Percentiles rank a stretch among this genome's conserved stretches.
These are phyloP conservation scores for Botrytis squamosa DNA, from an alignment of 2,329 filamentous ascomycete species.

Conservation along the genomic window DNA sequence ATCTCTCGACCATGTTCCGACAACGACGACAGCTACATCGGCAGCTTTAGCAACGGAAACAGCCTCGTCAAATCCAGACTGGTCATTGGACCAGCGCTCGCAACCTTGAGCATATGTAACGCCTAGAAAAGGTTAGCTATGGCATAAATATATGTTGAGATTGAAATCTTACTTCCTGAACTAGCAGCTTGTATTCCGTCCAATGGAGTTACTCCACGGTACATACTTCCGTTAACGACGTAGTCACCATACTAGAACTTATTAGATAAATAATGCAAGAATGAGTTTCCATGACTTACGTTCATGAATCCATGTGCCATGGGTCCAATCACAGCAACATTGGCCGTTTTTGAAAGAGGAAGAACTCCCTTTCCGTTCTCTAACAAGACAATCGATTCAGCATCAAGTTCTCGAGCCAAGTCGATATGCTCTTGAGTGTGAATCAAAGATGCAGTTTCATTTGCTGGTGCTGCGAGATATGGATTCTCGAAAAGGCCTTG, in stretches of 20 bases:
- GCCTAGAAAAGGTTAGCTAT: conserved; percentile 18
- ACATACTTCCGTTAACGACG: conserved; percentile 59
- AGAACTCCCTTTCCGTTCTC: conserved; percentile 70
- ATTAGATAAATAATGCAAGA: conserved; percentile 13
- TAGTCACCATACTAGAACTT: conserved; percentile 66
- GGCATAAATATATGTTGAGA: background rate
- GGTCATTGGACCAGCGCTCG: conserved; percentile 69
- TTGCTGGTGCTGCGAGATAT: conserved; percentile 56
- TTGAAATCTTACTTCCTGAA: conserved; percentile 45
- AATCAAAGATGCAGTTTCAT: conserved; percentile 57
- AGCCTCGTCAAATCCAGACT: conserved; percentile 66
- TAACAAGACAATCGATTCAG: conserved; percentile 75
- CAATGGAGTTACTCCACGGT: conserved; percentile 65
- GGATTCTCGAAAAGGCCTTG: conserved; percentile 71
- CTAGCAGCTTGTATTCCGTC: conserved; percentile 65
- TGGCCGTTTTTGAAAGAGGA: conserved; percentile 65
- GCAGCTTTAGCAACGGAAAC: conserved; percentile 63
- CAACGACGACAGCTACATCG: conserved; percentile 70
- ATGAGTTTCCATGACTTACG: conserved; percentile 44
- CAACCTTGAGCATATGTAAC: conserved; percentile 69
- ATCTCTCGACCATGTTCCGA: conserved; percentile 71
- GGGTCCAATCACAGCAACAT: conserved; percentile 70
- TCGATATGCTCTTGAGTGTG: conserved; percentile 67
- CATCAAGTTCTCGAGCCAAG: conserved; percentile 72
- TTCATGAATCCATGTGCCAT: conserved; percentile 73